Evolutionary conservation across 192 early-diverging fungal genomes (phyloP).

Genomic region (Backusella liffmaniae): DNA sequence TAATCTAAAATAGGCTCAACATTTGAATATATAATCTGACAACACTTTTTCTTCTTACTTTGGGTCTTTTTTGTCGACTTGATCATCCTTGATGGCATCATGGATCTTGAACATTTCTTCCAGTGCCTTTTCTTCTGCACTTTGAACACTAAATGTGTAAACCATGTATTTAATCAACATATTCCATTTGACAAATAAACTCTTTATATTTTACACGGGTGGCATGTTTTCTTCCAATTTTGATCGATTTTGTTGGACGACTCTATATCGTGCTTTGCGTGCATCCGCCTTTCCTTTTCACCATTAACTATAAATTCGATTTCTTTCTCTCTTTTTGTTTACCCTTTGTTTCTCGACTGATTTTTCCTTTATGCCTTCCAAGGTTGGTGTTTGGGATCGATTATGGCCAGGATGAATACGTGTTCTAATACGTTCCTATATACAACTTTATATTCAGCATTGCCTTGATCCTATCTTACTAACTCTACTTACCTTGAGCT

Average conservation of each 20-base stretch:
- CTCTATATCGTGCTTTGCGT: slow-evolving; percentile 46
- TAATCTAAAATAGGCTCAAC: not conserved
- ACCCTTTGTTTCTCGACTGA: slow-evolving; percentile 19
- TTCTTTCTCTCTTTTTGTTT: not conserved
- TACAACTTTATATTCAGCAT: not conserved
- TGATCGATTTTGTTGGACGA: slow-evolving; percentile 44
- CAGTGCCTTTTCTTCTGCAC: slow-evolving; percentile 38
- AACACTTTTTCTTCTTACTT: slow-evolving; percentile 24
- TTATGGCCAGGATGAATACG: slow-evolving; percentile 20
- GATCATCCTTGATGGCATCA: slow-evolving; percentile 61
- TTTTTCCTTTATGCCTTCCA: slow-evolving; percentile 13
- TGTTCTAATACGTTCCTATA: slow-evolving; percentile 32
- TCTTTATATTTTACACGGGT: slow-evolving; percentile 14
- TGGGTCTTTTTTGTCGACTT: slow-evolving; percentile 36
- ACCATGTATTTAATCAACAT: not conserved
- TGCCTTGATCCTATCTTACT: not conserved
- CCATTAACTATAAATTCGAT: too few relatives aligned
- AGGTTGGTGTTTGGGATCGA: slow-evolving; percentile 17
- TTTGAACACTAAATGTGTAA: slow-evolving; percentile 23
- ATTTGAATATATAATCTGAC: not conserved
- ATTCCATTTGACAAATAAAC: too few relatives aligned
- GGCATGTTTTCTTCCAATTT: slow-evolving; percentile 16
- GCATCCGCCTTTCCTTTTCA: slow-evolving; percentile 23
- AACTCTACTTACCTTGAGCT: slow-evolving; percentile 42
- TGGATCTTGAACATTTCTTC: slow-evolving; percentile 57